Base-by-base conservation (phyloP, 1,284 basidiomycete genomes). In the Austroboletus niveus region DNA sequence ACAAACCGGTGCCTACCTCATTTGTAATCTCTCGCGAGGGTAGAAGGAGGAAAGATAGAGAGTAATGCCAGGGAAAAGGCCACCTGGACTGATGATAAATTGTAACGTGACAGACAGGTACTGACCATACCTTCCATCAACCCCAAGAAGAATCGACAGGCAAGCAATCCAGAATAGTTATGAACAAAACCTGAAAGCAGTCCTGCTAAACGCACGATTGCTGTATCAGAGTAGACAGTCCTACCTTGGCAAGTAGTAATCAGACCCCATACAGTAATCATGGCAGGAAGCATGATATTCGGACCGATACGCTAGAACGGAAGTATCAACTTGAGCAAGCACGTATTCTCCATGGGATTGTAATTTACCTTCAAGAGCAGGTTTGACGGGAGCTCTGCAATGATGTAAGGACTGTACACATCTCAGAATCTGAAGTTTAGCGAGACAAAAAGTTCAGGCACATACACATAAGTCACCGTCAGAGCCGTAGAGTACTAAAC, bases 101-200 rank as follows among this genome's bases (percentile, higher is more conserved):
- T 12, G 12, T 79, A 77, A 45, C 77, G 71, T 17, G 67, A 14
- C 73, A 75, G 22, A 77, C 74, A 72, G 46, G 35, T 15, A 34
- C 15, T 31, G 30, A 34, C 5, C 48, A 53, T 53, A 76, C 81
- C 84, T 73, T 87, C 84, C 47, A 81, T 62, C 29, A 85, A 63
- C 8, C 85, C 84, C 17, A 87, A 70, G 66, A 86, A 84, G 68
- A 87, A 85, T 11, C 85, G 77, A 43, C 78, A 79, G 3, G 73
- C 78, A 22, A 85, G 71, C 2, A 88, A 69, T 12, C 81, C 80
- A 4, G 65, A 55, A 53, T 84, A 84, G 29, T 65, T 73, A 31
- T 65, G 72, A 9, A 85, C 79, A 8, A 78, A 60, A 22, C 84
- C 81, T 82, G 54, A 24, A 24, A 31, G 7, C 11, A 22, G n/a